Percentiles rank a stretch among this genome's conserved stretches.
Conservation (phyloP, 306 rosid species). For the Cucurbita moschata region DNA sequence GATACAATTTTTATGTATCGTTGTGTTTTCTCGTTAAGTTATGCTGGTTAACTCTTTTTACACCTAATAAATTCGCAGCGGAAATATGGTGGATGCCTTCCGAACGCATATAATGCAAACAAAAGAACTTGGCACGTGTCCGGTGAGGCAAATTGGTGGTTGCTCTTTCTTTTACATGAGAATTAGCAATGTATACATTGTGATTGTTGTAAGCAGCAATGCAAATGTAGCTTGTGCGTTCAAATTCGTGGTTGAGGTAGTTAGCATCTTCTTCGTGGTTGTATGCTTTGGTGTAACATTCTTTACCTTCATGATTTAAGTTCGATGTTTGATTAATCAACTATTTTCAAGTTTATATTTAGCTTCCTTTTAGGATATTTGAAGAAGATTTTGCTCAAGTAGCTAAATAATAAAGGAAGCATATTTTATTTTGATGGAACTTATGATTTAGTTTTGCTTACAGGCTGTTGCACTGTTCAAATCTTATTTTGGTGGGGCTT, state of each 20-base stretch:
- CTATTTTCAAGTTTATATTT: background rate
- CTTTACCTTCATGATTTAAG: background rate
- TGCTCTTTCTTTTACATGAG: slow-evolving; percentile 96
- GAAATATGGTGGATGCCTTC: slow-evolving; percentile 98
- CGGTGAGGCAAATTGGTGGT: slow-evolving; percentile 94
- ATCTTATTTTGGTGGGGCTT: slow-evolving; percentile 97
- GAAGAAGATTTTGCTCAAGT: too few species aligned
- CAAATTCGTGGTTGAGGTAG: slow-evolving; percentile 97
- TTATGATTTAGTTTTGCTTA: slow-evolving; percentile 13
- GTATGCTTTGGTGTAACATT: background rate
- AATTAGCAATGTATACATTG: slow-evolving; percentile 90
- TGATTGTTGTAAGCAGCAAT: slow-evolving; percentile 96
- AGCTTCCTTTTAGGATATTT: background rate
- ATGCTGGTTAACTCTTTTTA: background rate
- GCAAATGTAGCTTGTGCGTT: slow-evolving; percentile 97
- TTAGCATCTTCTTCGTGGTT: background rate
- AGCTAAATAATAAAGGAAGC: background rate
- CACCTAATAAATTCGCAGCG: slow-evolving; percentile 31
- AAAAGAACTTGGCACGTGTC: slow-evolving; percentile 95
- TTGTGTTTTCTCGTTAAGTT: background rate
- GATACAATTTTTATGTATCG: background rate
- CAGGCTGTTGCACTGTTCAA: slow-evolving; percentile 93
- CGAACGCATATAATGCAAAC: slow-evolving; percentile 91
- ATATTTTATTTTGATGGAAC: background rate
- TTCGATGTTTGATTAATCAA: background rate